Base-by-base conservation (phyloP, 2,329 filamentous ascomycete species). In the Fusarium robinianum region DNA sequence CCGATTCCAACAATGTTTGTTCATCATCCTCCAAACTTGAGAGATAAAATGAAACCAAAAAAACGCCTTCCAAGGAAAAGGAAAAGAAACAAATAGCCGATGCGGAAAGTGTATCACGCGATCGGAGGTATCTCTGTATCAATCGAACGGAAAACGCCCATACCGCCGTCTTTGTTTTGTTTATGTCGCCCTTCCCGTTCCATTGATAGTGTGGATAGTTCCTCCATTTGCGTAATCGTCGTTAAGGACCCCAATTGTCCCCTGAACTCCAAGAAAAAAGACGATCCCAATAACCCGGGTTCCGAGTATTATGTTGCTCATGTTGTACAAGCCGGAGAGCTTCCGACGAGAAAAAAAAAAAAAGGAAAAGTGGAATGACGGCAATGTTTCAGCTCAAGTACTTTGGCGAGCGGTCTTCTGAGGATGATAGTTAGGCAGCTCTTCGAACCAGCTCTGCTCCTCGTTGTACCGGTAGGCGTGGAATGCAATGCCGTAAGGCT, bases 401-500 rank as follows among this genome's bases (percentile, higher is more conserved):
- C 52, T 65, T 41, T 63, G 62, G 16, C 67, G 63, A 18, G 65
- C 51, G 22, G 68, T 67, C 52, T 79, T 79, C 53, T 80, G 80
- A 19, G 94, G 79, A 68, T 87, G 83, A 70, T 94, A 97, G 62
- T 91, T 78, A n/a, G 85, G 87, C 31, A 95, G 71, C 64, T 94
- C 84, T 46, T 94, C 84, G 61, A 99, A 99, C 79, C 85, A 90
- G 51, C 86, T 83, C 14, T 73, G 80, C 3, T 78, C 75, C 51
- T 88, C 81, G 64, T 96, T 88, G 72, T 96, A 99, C 49, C 84
- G 82, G 75, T 95, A 99, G 1, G 90, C 92, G 67, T 95, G 92
- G 73, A 97, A 96, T 49, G 96, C 92, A 46, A 96, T 91, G 10
- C 94, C 94, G 58, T 99, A 99, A 1, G 94, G 94, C 76, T 96